Evolutionary conservation across 1,284 basidiomycete species (phyloP).

Genomic region (Coniophora puteana): DNA sequence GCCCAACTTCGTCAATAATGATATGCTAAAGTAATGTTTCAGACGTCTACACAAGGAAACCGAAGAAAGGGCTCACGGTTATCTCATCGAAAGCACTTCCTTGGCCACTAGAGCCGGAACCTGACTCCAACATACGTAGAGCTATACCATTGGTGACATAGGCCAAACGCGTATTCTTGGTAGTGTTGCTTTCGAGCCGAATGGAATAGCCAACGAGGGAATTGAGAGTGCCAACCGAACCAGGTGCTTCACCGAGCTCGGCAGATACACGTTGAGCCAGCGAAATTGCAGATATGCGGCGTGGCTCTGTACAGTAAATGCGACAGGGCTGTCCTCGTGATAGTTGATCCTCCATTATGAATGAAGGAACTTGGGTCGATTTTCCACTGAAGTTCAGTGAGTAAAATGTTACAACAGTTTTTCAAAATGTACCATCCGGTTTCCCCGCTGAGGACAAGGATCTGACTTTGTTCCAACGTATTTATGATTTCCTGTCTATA

Average conservation of each 20-base stretch:
- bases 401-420: neutral
- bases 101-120: constrained; percentile 59
- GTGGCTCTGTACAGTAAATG: constrained; percentile 95
- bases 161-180: constrained; percentile 75
- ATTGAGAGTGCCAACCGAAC: constrained; percentile 73
- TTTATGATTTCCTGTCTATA: constrained; percentile 79
- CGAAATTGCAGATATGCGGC: constrained; percentile 96
- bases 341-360: constrained; percentile 91
- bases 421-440: constrained; percentile 80
- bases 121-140: constrained; percentile 91
- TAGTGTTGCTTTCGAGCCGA: constrained; percentile 86
- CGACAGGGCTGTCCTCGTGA: constrained; percentile 82
- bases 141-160: constrained; percentile 97
- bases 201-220: constrained; percentile 97
- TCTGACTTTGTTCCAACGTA: constrained; percentile 75
- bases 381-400: constrained; percentile 69
- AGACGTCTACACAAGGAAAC: constrained; percentile 6
- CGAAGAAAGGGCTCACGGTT: constrained; percentile 52
- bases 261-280: constrained; percentile 93
- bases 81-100: constrained; percentile 90
- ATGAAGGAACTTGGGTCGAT: constrained; percentile 95
- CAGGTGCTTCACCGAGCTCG: constrained; percentile 86
- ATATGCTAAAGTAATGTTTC: constrained; percentile 33
- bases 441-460: constrained; percentile 94
- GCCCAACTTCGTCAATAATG: constrained; percentile 67